These are phyloP conservation scores for Rhizopogon rudus DNA, from an alignment of 768 basidiomycete genomes.

Conservation along the genomic window DNA sequence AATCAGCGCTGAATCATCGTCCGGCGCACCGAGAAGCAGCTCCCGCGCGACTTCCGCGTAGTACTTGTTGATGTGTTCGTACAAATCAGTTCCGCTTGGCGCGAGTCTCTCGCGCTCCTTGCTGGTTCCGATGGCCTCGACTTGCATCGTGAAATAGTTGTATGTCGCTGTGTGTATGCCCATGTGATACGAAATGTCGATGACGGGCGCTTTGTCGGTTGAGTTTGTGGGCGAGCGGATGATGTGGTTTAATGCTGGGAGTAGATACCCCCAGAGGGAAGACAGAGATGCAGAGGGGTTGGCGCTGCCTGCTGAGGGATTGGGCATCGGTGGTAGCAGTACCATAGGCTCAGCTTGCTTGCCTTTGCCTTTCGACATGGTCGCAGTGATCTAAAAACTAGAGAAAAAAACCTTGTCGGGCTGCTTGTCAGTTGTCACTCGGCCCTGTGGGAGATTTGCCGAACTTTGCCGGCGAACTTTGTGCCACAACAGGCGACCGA, in stretches of 20 bases:
- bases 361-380: conserved; percentile 28
- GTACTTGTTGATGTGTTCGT: conserved; percentile 69
- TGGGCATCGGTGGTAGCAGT: conserved; percentile 36
- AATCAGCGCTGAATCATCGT: conserved; percentile 61
- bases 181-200: conserved; percentile 69
- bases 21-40: conserved; percentile 55
- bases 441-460: too few species aligned
- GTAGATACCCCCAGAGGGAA: conserved; percentile 69
- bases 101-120: conserved; percentile 24
- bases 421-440: too few species aligned
- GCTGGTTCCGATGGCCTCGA: conserved; percentile 38
- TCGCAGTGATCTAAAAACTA: background rate
- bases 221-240: conserved; percentile 63
- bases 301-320: conserved; percentile 58
- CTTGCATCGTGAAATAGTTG: conserved; percentile 70
- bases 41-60: conserved; percentile 58
- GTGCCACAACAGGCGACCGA: too few species aligned
- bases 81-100: conserved; percentile 61
- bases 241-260: conserved; percentile 75
- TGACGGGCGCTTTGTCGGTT: conserved; percentile 57
- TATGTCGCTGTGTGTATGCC: conserved; percentile 81
- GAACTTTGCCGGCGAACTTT: too few species aligned
- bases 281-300: conserved; percentile 71
- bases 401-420: background rate
- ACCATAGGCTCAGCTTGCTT: conserved; percentile 19